Evolutionary conservation across 345 rosid genomes (phyloP), one percentile per base, ranked within the genome.

Genomic region (Lenwebbia sp.): DNA sequence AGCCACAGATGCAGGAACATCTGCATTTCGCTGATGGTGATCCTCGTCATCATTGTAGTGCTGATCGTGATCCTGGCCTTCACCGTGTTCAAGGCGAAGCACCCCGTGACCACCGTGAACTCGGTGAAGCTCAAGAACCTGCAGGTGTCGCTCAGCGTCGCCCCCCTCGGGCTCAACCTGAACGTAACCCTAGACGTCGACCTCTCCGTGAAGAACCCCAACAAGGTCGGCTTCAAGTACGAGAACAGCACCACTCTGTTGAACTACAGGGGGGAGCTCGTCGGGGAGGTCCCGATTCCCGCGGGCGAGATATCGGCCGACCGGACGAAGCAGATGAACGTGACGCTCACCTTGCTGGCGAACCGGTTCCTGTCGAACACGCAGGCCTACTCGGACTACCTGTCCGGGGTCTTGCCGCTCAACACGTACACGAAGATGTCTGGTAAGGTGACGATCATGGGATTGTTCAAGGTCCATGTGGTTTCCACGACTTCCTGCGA

Each of bases 61-160:
- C 21, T 96, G 14, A 13, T 89, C 57, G 83, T 93, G 88, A 93
- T 94, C 86, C 86, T 97, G 47, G 92, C 91, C 2, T 87, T 95
- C 26, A 95, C 98, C 54, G 94, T 94, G 6, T 95, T 94, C 94
- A 97, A 97, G 88, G 88, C 98, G 70, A 96, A 92, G 90, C 86
- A 51, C 8, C 92, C 98, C 6, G 58, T 83, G 40, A 90, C 89
- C 50, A 87, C 90, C 82, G 49, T 96, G 84, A 86, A 94, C 85
- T 91, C 96, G 62, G 60, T 94, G 84, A 0, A 88, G 58, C 87
- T 97, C 1, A 75, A 88, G 1, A 86, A 92, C 60, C 86, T 95
- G 51, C 49, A 13, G 37, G 50, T 90, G 57, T 85, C 92, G 55
- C 6, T 94, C 5, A 92, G 91, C 90, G 0, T 33, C 0, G 47